Conservation (phyloP, 495 filamentous ascomycete genomes). For the Aspergillus indologenus region DNA sequence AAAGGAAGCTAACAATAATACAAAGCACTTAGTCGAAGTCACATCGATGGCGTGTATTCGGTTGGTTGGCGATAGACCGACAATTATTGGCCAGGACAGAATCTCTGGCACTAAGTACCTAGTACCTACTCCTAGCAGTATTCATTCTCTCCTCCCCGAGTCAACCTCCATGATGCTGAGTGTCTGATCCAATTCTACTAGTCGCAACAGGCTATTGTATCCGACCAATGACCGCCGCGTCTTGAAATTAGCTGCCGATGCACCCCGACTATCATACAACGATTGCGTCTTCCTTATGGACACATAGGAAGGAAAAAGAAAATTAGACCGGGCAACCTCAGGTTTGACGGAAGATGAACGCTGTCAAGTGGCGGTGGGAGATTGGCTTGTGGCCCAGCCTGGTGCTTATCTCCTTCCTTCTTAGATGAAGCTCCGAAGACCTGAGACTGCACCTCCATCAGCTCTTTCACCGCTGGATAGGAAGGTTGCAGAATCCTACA, state of each 20-base stretch:
- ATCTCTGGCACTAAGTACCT: no score
- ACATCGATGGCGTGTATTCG: not conserved
- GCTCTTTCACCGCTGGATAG: conserved; percentile 1
- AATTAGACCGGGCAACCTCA: not conserved
- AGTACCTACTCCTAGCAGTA: no score
- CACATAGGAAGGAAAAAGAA: not conserved
- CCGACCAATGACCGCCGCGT: not conserved
- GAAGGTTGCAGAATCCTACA: not conserved
- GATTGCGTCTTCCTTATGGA: no score
- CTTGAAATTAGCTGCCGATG: not conserved
- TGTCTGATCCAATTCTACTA: not conserved
- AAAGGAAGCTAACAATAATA: not conserved
- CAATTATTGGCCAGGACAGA: not conserved
- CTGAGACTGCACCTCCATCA: not conserved
- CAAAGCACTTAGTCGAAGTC: not conserved
- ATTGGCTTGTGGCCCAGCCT: not conserved
- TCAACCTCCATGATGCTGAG: not conserved
- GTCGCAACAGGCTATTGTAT: not conserved
- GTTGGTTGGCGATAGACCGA: not conserved
- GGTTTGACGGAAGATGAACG: not conserved
- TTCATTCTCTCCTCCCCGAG: no score
- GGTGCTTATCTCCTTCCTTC: not conserved
- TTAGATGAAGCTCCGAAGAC: not conserved
- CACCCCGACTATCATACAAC: no score
- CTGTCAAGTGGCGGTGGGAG: not conserved